Evolutionary conservation across 345 rosid species (phyloP), one percentile per base, ranked within the genome.

Genomic region (Aegle marmelos): DNA sequence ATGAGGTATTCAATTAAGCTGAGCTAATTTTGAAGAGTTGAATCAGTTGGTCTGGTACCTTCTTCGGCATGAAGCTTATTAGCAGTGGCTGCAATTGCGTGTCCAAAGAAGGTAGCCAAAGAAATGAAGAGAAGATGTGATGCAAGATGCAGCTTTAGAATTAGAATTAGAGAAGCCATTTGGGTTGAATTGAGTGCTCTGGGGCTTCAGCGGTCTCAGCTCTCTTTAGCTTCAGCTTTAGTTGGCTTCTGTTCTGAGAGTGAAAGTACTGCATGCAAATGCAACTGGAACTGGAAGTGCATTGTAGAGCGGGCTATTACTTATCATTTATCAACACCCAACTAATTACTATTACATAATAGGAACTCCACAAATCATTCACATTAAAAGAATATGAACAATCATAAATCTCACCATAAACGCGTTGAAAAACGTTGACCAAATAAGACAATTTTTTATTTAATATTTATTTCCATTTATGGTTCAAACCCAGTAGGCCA

Each of bases 51-150:
- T 45, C 17, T 45, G 57, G 19, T 79, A 76, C 83, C 79, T 76
- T 82, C 84, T 22, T 70, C 50, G 37, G 62, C n/a, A 13, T 76
- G 77, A 27, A 82, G 85, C 79, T 72, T 76, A 56, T 79, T 45
- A 34, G 70, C 34, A 5, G 68, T 25, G 76, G 73, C 71, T 27
- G 78, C 67, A 72, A 71, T 45, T 53, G 57, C 57, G 19, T 4
- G 11, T 58, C 69, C 77, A 57, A 25, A 70, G 39, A 34, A 75
- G 63, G 63, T 30, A 45, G 37, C 60, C 63, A 48, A 9, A 10
- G 19, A 53, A 62, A 77, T 21, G 73, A 41, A 73, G 25, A 67
- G n/a, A 57, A 54, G 22, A 10, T 22, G 53, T 22, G 19, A 61
- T 2, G 54, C 31, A 24, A 80, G 76, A 64, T 76, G 39, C 45